Conservation (phyloP, 805 yeast species). For the Candida qinlingensis region DNA sequence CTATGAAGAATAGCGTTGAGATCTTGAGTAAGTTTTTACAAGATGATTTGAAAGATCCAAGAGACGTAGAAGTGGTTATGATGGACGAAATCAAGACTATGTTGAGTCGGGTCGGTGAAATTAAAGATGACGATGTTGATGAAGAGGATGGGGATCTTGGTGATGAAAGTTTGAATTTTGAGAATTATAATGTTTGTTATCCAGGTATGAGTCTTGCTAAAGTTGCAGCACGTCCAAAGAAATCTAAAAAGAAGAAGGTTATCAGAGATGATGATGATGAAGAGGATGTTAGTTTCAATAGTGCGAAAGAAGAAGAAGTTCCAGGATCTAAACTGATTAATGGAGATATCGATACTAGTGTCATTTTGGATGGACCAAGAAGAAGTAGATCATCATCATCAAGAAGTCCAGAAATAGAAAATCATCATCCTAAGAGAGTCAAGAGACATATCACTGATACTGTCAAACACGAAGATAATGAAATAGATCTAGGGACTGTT, state of each 20-base stretch:
- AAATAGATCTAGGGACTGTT: constrained; percentile 13
- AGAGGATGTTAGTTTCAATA: constrained; percentile 12
- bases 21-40: constrained; percentile 53
- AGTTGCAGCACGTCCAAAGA: constrained; percentile 12
- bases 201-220: constrained; percentile 32
- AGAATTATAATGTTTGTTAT: constrained; percentile 27
- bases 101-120: not conserved
- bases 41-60: constrained; percentile 64
- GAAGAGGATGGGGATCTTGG: constrained; percentile 18
- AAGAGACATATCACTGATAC: not conserved
- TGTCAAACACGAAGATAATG: constrained; percentile 4
- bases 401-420: not conserved
- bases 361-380: constrained; percentile 2
- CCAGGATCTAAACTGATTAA: not conserved
- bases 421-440: not conserved
- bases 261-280: constrained; percentile 24
- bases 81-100: constrained; percentile 37
- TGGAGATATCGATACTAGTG: constrained; percentile 5
- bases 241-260: constrained; percentile 23
- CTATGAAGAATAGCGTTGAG: constrained; percentile 43
- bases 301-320: constrained; percentile 4
- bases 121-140: constrained; percentile 17
- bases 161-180: constrained; percentile 11
- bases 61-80: constrained; percentile 54
- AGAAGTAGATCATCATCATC: not conserved